Percentiles rank a stretch among this genome's conserved stretches.
Evolutionary conservation across 148 eudicot species (phyloP).

Genomic region (Polygonum maritimum): DNA sequence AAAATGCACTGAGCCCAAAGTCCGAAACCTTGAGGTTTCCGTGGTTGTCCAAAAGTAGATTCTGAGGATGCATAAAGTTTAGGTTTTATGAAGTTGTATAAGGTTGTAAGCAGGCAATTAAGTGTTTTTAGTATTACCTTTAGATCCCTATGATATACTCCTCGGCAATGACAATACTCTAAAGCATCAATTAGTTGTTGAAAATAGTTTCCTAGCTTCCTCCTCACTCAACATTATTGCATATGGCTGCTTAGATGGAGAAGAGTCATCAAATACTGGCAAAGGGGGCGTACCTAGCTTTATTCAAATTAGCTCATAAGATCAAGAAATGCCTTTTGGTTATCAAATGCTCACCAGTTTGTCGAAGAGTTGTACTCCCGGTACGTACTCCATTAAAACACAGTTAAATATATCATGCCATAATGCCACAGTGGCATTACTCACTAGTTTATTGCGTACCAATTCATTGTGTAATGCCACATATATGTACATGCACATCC

Average conservation of each 20-base stretch:
- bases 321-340: not conserved
- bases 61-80: constrained; percentile 36
- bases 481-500: too few relatives aligned
- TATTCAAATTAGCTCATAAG: not conserved
- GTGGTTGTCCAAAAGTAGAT: constrained; percentile 45
- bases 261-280: too few relatives aligned
- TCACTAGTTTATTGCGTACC: too few relatives aligned
- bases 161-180: constrained; percentile 35
- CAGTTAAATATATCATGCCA: too few relatives aligned
- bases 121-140: constrained; percentile 18
- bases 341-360: constrained; percentile 27
- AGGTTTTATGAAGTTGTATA: too few relatives aligned
- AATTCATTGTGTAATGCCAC: too few relatives aligned
- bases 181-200: constrained; percentile 49
- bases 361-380: constrained; percentile 50
- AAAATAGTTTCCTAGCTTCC: constrained; percentile 36
- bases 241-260: constrained; percentile 24
- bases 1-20: constrained; percentile 47
- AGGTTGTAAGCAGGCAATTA: not conserved
- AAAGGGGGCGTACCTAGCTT: not conserved
- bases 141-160: constrained; percentile 38
- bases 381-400: constrained; percentile 36
- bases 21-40: constrained; percentile 57
- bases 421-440: too few relatives aligned
- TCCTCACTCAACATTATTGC: constrained; percentile 19